Evolutionary conservation across 192 early-diverging fungal species (phyloP).

Genomic region (Tieghemiomyces parasiticus): DNA sequence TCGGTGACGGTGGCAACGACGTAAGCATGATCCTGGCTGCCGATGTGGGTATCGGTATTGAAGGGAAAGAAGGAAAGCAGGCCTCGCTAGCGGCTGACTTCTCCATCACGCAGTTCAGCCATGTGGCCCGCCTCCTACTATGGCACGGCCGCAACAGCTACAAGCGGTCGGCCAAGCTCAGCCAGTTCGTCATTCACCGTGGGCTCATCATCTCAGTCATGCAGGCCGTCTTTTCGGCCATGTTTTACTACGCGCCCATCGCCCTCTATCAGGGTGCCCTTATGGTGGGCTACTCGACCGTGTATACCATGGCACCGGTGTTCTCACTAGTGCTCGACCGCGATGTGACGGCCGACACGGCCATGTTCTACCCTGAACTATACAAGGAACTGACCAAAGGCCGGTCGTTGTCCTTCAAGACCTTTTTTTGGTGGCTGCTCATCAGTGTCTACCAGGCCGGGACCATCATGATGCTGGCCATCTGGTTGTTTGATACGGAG

Average conservation of each 20-base stretch:
- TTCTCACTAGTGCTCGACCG: constrained; percentile 88
- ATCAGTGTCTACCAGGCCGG: constrained; percentile 96
- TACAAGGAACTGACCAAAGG: constrained; percentile 94
- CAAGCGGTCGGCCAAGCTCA: constrained; percentile 82
- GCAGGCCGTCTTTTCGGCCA: constrained; percentile 90
- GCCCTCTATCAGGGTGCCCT: constrained; percentile 82
- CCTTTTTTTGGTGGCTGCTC: constrained; percentile 88
- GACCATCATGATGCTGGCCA: constrained; percentile 86
- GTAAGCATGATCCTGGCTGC: constrained; percentile 96
- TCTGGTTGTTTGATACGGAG: constrained; percentile 88
- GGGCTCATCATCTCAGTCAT: constrained; percentile 95
- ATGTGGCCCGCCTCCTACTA: constrained; percentile 69
- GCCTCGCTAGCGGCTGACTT: constrained; percentile 91
- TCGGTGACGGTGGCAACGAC: constrained; percentile 96
- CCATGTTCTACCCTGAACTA: constrained; percentile 81
- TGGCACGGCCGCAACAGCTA: constrained; percentile 96
- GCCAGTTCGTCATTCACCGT: constrained; percentile 94
- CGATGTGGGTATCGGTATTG: constrained; percentile 92
- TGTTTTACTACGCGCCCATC: constrained; percentile 96
- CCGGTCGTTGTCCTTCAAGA: constrained; percentile 75
- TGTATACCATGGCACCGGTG: constrained; percentile 94
- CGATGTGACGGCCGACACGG: constrained; percentile 80
- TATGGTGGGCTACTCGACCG: constrained; percentile 85
- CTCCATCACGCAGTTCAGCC: constrained; percentile 76
- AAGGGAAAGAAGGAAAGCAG: constrained; percentile 92